Evolutionary conservation across 768 basidiomycete genomes (phyloP), one percentile per base, ranked within the genome.

Genomic region (Brasilioporus rufonigricans): DNA sequence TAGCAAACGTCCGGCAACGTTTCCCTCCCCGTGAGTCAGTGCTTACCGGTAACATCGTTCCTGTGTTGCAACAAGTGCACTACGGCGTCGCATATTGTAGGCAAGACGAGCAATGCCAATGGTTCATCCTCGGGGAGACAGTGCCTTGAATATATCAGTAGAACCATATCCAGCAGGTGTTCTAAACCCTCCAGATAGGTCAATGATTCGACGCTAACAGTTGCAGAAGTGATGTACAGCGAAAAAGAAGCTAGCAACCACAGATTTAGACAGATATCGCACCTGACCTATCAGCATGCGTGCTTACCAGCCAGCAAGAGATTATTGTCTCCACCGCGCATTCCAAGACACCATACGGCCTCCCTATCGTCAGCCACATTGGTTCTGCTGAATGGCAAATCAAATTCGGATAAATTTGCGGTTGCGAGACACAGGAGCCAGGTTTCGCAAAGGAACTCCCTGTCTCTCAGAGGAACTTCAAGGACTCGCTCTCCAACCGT

Each of bases 81-180:
- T 50, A 89, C 60, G 12, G 79, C 84, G 31, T 63, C 58, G 56
- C 82, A 87, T 50, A 89, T 66, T 16, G 71, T 66, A 10, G 82
- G 76, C 45, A 75, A 74, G 11, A 79, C 68, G 27, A 84, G 59
- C 43, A 85, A 59, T 11, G 80, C 80, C 24, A 86, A 69, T 2
- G 79, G 70, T 54, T 80, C 80, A 27, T 82, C 76, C 33, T 80
- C 77, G 26, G 67, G 74, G n/a, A 67, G 32, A 52, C 77, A 76
- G 39, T 78, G 68, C 24, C 68, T 73, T n/a, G 75, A 71, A 31
- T 82, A 61, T 33, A 83, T 78, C 35, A 81, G 67, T 7, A 84
- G 59, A 7, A 83, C 61, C 1, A 73, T 67, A 49, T 83, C 80
- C 27, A 79, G 68, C 48, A 89, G 64, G 61, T 79, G 75, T 43